Percentiles rank a stretch among this genome's conserved stretches.
Evolutionary conservation across 768 basidiomycete species (phyloP).

Genomic region (Serendipita indica): DNA sequence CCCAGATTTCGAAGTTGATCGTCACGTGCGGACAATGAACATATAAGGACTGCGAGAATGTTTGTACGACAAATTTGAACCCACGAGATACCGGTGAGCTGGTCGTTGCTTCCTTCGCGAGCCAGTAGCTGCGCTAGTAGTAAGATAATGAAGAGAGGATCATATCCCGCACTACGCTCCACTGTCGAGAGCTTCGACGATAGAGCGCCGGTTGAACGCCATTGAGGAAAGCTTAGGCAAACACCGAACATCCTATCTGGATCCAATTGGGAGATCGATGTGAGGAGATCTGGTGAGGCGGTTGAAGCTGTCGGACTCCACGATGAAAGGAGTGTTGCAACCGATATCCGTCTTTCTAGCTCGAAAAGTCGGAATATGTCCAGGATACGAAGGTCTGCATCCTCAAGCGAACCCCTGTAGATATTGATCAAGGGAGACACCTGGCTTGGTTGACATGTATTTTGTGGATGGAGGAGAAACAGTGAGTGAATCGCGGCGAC

Average conservation of each 20-base stretch:
- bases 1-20: constrained; percentile 43
- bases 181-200: constrained; percentile 16
- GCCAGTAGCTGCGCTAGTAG: constrained; percentile 51
- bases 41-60: constrained; percentile 53
- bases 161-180: constrained; percentile 42
- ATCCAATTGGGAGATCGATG: constrained; percentile 59
- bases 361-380: constrained; percentile 72
- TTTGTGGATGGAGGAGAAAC: constrained; percentile 62
- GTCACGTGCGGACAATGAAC: constrained; percentile 55
- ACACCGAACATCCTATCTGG: constrained; percentile 52
- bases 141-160: constrained; percentile 61
- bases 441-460: constrained; percentile 76
- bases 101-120: constrained; percentile 30
- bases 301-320: constrained; percentile 22
- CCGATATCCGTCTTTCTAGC: constrained; percentile 45
- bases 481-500: constrained; percentile 45
- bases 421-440: constrained; percentile 59
- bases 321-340: constrained; percentile 52
- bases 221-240: constrained; percentile 52
- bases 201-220: constrained; percentile 35
- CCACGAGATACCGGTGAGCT: constrained; percentile 56
- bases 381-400: constrained; percentile 50
- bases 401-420: constrained; percentile 60
- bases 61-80: constrained; percentile 77
- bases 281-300: constrained; percentile 35